Evolutionary conservation across 176 grass and related monocot genomes (phyloP).

Genomic region (Thalia dealbata): DNA sequence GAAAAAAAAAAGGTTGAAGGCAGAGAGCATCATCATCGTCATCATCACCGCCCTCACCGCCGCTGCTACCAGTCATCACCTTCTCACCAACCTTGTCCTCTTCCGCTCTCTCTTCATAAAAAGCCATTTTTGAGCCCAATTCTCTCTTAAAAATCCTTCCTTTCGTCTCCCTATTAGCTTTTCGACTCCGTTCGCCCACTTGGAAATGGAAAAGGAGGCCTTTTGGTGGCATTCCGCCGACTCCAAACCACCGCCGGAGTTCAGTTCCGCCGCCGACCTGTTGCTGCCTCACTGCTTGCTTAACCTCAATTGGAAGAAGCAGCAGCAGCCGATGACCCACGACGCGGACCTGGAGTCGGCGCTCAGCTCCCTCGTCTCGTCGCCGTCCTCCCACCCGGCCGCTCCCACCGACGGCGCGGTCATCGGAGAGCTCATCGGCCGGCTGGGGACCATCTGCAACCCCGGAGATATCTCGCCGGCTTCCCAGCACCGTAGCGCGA

Average conservation of each 20-base stretch:
- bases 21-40: not conserved
- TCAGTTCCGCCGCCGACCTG: not conserved
- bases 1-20: no score
- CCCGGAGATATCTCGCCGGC: conserved; percentile 18
- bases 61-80: not conserved
- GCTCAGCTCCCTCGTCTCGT: conserved; percentile 52
- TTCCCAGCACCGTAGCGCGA: conserved; percentile 21
- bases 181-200: not conserved
- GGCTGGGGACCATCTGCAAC: conserved; percentile 55
- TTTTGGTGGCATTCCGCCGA: conserved; percentile 13
- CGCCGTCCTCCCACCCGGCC: conserved; percentile 25
- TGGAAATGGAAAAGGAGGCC: conserved; percentile 34
- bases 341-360: conserved; percentile 40
- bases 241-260: not conserved
- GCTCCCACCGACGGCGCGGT: conserved; percentile 18
- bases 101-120: not conserved
- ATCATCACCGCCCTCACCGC: not conserved
- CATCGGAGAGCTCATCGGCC: conserved; percentile 55
- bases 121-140: not conserved
- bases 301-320: conserved; percentile 7
- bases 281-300: conserved; percentile 15
- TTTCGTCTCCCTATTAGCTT: not conserved
- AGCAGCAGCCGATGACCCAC: conserved; percentile 1
- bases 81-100: not conserved
- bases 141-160: not conserved